These are phyloP conservation scores for Turritis glabra DNA, from an alignment of 345 rosid genomes.

Conservation along the genomic window DNA sequence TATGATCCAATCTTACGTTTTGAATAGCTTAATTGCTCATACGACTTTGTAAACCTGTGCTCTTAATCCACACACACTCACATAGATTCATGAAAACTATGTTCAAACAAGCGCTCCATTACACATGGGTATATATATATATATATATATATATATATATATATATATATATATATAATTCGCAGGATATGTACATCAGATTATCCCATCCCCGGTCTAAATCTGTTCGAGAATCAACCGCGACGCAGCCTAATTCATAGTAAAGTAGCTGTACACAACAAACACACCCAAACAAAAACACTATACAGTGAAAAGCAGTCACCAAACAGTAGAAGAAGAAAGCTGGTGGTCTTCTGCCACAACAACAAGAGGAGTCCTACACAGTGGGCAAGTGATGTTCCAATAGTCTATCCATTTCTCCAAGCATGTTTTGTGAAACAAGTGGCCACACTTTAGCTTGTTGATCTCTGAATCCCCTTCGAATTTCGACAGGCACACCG, in stretches of 20 bases:
- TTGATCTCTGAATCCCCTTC: slow-evolving; percentile 67
- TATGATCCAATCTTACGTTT: neutral
- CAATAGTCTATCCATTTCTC: slow-evolving; percentile 79
- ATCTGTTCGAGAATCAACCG: slow-evolving; percentile 29
- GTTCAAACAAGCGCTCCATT: slow-evolving; percentile 23
- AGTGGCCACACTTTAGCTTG: slow-evolving; percentile 63
- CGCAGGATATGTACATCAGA: slow-evolving; percentile 35
- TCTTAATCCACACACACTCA: slow-evolving; percentile 1
- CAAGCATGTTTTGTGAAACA: slow-evolving; percentile 71
- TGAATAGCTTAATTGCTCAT: neutral
- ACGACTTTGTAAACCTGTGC: neutral
- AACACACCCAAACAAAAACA: slow-evolving; percentile 24
- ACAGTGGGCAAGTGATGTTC: slow-evolving; percentile 75
- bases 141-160: slow-evolving; percentile 22
- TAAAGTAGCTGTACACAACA: slow-evolving; percentile 31
- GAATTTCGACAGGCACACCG: slow-evolving; percentile 61
- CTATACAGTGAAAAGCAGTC: slow-evolving; percentile 35
- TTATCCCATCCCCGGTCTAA: slow-evolving; percentile 38
- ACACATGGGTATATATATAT: slow-evolving; percentile 26
- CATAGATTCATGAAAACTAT: slow-evolving; percentile 21
- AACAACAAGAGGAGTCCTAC: slow-evolving; percentile 60
- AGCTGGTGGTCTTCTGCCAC: slow-evolving; percentile 55
- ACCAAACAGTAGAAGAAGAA: slow-evolving; percentile 48
- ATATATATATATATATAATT: slow-evolving; percentile 12
- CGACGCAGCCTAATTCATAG: slow-evolving; percentile 37